Evolutionary conservation across 495 filamentous ascomycete species (phyloP).

Genomic region (Apiosordaria backusii): DNA sequence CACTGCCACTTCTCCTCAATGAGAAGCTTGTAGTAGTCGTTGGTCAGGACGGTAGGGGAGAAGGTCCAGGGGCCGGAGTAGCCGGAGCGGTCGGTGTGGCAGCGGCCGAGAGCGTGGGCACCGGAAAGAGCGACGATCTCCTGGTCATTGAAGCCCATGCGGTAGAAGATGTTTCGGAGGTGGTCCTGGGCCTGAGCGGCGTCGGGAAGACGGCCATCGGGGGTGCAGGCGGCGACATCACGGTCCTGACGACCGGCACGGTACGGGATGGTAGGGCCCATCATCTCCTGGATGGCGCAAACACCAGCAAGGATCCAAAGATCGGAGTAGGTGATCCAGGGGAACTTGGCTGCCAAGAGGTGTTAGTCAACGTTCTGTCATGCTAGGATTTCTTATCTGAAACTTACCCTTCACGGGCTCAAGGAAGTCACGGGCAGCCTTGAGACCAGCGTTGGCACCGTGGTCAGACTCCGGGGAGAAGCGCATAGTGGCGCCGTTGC

Average conservation of each 20-base stretch:
- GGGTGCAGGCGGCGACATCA: slow-evolving; percentile 83
- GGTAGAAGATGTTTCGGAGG: slow-evolving; percentile 87
- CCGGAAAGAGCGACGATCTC: slow-evolving; percentile 91
- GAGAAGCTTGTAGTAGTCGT: slow-evolving; percentile 89
- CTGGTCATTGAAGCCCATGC: slow-evolving; percentile 97
- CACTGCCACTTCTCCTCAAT: slow-evolving; percentile 87
- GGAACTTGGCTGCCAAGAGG: slow-evolving; percentile 62
- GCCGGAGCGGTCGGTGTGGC: slow-evolving; percentile 84
- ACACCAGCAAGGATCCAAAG: slow-evolving; percentile 92
- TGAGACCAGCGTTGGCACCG: slow-evolving; percentile 90
- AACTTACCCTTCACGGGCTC: slow-evolving; percentile 76
- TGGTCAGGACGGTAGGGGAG: slow-evolving; percentile 88
- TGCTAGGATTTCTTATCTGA: background rate
- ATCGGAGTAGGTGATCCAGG: slow-evolving; percentile 95
- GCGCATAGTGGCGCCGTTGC: slow-evolving; percentile 97
- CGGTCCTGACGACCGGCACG: slow-evolving; percentile 82
- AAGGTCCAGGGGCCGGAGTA: slow-evolving; percentile 95
- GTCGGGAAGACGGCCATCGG: slow-evolving; percentile 94
- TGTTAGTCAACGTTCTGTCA: slow-evolving; percentile 38
- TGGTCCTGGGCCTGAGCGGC: slow-evolving; percentile 75
- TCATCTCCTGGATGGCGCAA: slow-evolving; percentile 89
- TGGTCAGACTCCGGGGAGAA: slow-evolving; percentile 89
- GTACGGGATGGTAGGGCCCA: slow-evolving; percentile 84
- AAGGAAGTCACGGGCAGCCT: slow-evolving; percentile 84
- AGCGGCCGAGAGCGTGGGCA: slow-evolving; percentile 89